These are phyloP conservation scores for Trichophyton mentagrophytes DNA, from an alignment of 2,329 filamentous ascomycete species.

Conservation along the genomic window DNA sequence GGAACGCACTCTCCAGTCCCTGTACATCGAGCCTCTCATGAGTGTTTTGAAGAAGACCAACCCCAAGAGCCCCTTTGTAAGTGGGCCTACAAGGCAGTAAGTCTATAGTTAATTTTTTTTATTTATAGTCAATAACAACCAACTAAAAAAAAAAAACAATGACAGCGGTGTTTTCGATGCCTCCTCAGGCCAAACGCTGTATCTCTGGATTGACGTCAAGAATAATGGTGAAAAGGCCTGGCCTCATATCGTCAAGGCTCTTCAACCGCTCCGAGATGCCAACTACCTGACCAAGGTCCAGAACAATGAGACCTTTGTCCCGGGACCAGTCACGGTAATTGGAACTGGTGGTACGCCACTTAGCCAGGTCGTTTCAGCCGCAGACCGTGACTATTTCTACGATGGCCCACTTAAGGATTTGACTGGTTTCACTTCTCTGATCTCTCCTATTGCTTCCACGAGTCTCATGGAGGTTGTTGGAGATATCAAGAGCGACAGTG, in stretches of 20 bases:
- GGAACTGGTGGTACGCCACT: conserved; percentile 48
- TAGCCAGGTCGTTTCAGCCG: conserved; percentile 35
- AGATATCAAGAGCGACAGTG: conserved; percentile 29
- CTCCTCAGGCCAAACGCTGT: conserved; percentile 43
- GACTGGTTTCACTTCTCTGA: conserved; percentile 34
- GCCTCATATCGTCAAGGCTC: conserved; percentile 42
- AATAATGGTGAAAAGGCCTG: conserved; percentile 45
- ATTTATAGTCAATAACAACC: not conserved
- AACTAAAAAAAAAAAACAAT: not conserved
- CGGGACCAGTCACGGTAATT: conserved; percentile 46
- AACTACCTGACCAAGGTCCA: conserved; percentile 44
- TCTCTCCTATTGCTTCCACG: conserved; percentile 44
- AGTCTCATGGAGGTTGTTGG: conserved; percentile 36
- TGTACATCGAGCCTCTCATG: conserved; percentile 50
- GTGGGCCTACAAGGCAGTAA: conserved; percentile 38
- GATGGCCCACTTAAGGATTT: conserved; percentile 42
- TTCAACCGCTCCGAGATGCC: conserved; percentile 43
- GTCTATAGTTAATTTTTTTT: conserved; percentile 7
- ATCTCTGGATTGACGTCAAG: conserved; percentile 53
- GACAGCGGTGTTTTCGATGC: conserved; percentile 48
- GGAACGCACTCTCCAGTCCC: conserved; percentile 41
- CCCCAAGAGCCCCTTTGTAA: conserved; percentile 39
- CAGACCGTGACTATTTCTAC: conserved; percentile 45
- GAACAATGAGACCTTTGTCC: conserved; percentile 31
- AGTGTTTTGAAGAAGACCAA: conserved; percentile 45